Evolutionary conservation across 768 basidiomycete species (phyloP), one percentile per base, ranked within the genome.

Genomic region (Lepiota brunneoincarnata): DNA sequence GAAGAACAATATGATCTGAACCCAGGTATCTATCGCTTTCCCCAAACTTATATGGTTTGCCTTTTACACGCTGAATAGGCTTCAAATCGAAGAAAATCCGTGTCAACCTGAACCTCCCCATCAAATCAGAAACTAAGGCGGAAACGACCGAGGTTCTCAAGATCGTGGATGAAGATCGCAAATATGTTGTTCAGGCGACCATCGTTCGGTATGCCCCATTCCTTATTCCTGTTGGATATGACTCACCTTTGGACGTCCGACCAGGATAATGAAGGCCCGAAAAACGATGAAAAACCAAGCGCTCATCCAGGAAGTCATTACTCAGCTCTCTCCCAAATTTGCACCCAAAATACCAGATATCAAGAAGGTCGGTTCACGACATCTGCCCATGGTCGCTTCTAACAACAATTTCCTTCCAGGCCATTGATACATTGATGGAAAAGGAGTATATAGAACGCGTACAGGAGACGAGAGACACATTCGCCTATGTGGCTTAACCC

Each of bases 381-480:
- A 39, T 57, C 15, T 21, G 12, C 10, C 11, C 4, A 23, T 54
- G 24, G 26, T 49, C 7, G 31, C 7, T 9, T 9, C 31, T 31
- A 31, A 21, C 39, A 47, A 40, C 41, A 38, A 28, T 17, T 46
- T 42, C 62, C 34, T n/a, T 14, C 11, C 55, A 91, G 89, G 91
- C 93, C 2, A 97, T 98, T 56, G 93, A 97, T 64, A 86, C 86
- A 11, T 73, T 98, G 18, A 75, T 98, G 52, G 96, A 98, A 75
- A 97, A 97, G 72, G 97, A 99, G 68, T 99, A 98, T 68, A 90
- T 99, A 59, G 96, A 98, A 69, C 87, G 96, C 40, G 89, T 93
- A 21, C 92, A 93, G 15, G 90, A 87, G 20, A 85, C 88, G 24
- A 84, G 88, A 67, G 93, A 96, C 72, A 91, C 90, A 38, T 93